Conservation (phyloP, 1,284 basidiomycete species). For the Exobasidium cylindrosporum region DNA sequence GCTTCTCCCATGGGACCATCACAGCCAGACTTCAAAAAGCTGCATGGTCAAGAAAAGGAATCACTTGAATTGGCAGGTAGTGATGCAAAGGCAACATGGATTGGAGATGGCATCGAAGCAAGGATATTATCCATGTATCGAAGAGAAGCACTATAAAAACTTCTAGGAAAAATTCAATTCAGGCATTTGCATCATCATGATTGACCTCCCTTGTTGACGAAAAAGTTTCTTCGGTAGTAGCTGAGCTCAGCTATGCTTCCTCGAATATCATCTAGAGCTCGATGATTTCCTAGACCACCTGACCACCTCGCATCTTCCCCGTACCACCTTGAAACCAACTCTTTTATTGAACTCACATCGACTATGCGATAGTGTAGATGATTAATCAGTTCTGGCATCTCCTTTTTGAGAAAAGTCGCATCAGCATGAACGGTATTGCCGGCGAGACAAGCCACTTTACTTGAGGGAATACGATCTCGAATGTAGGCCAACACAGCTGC, state of each 20-base stretch:
- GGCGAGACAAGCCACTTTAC: conserved; percentile 66
- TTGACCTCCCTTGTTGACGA: neutral
- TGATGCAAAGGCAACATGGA: conserved; percentile 35
- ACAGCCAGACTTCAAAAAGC: conserved; percentile 70
- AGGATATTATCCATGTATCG: conserved; percentile 47
- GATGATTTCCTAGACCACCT: conserved; percentile 47
- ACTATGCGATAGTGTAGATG: conserved; percentile 60
- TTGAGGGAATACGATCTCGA: conserved; percentile 57
- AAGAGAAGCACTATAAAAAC: neutral
- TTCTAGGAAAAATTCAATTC: neutral
- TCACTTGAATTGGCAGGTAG: conserved; percentile 83
- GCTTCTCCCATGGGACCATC: conserved; percentile 29
- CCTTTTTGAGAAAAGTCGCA: conserved; percentile 66
- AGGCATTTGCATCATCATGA: neutral
- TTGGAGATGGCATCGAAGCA: conserved; percentile 51
- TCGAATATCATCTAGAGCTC: conserved; percentile 71
- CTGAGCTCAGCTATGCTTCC: conserved; percentile 63
- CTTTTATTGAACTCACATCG: conserved; percentile 68
- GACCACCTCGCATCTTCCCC: conserved; percentile 58
- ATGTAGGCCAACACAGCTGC: conserved; percentile 58
- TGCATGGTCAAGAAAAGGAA: conserved; percentile 87
- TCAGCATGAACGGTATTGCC: conserved; percentile 80
- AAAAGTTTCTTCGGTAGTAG: conserved; percentile 4
- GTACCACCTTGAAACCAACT: conserved; percentile 75
- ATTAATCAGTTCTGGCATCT: conserved; percentile 66